Evolutionary conservation across 2,329 filamentous ascomycete genomes (phyloP).

Genomic region (Paraphaeosphaeria minitans): DNA sequence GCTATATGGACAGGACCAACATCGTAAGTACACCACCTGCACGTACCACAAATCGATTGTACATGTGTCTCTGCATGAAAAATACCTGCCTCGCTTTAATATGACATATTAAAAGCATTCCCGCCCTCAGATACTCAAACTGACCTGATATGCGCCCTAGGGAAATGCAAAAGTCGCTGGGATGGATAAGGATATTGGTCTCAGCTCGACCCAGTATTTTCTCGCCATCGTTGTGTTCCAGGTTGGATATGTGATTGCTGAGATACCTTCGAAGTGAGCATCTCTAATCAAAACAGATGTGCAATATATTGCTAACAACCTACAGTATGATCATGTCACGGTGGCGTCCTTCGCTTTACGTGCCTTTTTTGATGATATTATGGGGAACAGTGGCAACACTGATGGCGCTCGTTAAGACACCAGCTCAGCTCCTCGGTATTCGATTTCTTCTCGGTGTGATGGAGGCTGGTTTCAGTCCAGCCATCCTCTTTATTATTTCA

Average conservation of each 20-base stretch:
- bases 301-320: background rate
- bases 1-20: conserved; percentile 35
- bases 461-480: conserved; percentile 32
- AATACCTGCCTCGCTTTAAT: no score
- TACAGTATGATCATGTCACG: conserved; percentile 30
- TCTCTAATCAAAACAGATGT: background rate
- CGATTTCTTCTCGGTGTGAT: conserved; percentile 32
- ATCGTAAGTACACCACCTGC: conserved; percentile 12
- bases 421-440: conserved; percentile 27
- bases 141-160: background rate
- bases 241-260: conserved; percentile 29
- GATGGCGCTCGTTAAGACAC: conserved; percentile 26
- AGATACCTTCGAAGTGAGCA: conserved; percentile 30
- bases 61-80: no score
- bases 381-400: conserved; percentile 28
- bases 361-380: conserved; percentile 27
- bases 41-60: no score
- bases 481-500: conserved; percentile 32
- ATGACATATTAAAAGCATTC: no score
- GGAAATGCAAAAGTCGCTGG: conserved; percentile 51
- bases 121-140: no score
- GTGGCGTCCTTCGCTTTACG: conserved; percentile 25
- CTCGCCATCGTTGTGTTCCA: conserved; percentile 31
- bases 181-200: conserved; percentile 24
- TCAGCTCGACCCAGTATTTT: conserved; percentile 59